These are phyloP conservation scores for Megacollybia platyphylla DNA, from an alignment of 1,284 basidiomycete genomes.

Conservation along the genomic window DNA sequence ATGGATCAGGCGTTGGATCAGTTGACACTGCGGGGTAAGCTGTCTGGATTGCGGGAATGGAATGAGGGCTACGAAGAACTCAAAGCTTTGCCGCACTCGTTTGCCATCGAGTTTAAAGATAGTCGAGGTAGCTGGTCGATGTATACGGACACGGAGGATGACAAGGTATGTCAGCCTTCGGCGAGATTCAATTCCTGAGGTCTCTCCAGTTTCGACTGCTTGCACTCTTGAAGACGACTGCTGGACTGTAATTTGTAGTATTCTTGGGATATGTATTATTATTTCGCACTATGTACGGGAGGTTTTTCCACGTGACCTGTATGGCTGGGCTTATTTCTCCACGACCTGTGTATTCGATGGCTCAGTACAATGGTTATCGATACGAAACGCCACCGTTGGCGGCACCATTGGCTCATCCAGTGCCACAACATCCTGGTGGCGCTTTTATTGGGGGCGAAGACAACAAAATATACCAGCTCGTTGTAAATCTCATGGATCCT, in stretches of 20 bases:
- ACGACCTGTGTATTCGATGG: not conserved
- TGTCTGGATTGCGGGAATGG: constrained; percentile 47
- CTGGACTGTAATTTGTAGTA: not conserved
- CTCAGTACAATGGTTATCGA: too few relatives aligned
- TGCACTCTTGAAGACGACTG: not conserved
- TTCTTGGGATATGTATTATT: too few relatives aligned
- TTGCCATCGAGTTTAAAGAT: constrained; percentile 50
- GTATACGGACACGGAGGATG: constrained; percentile 53
- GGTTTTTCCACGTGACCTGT: not conserved
- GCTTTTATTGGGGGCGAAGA: constrained; percentile 37
- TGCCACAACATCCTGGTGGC: constrained; percentile 1
- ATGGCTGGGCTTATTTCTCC: constrained; percentile 1
- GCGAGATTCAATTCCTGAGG: not conserved
- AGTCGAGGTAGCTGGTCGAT: constrained; percentile 39
- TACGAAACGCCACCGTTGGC: not conserved
- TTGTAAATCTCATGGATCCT: constrained; percentile 74
- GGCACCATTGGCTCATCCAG: not conserved
- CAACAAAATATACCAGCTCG: constrained; percentile 71
- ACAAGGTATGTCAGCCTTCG: constrained; percentile 35
- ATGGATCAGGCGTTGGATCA: constrained; percentile 31
- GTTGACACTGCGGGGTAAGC: constrained; percentile 29
- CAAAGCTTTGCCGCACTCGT: constrained; percentile 56
- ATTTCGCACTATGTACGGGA: too few relatives aligned
- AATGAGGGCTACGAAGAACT: constrained; percentile 63
- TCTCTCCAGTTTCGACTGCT: not conserved